Evolutionary conservation across 2,329 filamentous ascomycete genomes (phyloP).

Genomic region (Curvularia hawaiiensis): DNA sequence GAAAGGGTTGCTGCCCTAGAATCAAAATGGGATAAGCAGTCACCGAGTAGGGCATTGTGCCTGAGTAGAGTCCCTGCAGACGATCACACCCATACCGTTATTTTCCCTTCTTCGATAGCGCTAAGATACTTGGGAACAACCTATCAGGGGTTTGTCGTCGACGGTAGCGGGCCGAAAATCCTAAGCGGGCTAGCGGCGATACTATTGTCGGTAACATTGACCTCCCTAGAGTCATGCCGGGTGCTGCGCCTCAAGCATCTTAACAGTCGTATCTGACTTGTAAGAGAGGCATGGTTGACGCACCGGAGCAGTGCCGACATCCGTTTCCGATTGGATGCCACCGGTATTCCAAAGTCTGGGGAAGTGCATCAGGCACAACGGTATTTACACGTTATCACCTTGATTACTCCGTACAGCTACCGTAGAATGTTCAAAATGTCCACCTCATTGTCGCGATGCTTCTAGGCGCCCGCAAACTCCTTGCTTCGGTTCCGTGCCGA

Average conservation of each 20-base stretch:
- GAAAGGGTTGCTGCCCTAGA: constrained; percentile 6
- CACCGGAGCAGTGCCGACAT: constrained; percentile 1
- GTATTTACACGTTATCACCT: neutral
- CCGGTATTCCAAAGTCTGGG: neutral
- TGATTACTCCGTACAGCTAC: neutral
- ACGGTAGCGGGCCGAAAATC: constrained; percentile 14
- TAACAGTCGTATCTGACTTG: neutral
- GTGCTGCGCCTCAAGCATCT: constrained; percentile 10
- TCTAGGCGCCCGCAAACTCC: neutral
- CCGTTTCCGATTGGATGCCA: neutral
- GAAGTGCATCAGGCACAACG: neutral
- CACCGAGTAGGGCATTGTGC: constrained; percentile 7
- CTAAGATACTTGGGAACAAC: neutral
- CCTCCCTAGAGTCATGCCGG: constrained; percentile 13
- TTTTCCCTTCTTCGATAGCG: constrained; percentile 10
- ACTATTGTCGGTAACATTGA: constrained; percentile 7
- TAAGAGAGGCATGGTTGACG: neutral
- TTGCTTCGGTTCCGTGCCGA: constrained; percentile 4
- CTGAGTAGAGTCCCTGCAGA: constrained; percentile 7
- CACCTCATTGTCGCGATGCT: neutral
- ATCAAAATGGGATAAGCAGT: constrained; percentile 1
- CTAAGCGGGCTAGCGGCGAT: constrained; percentile 7
- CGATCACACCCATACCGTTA: constrained; percentile 6
- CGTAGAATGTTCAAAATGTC: neutral
- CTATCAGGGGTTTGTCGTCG: constrained; percentile 4